phyloP scores from a whole-genome alignment of 179 eudicot species.

The Silene noctiflora region DNA sequence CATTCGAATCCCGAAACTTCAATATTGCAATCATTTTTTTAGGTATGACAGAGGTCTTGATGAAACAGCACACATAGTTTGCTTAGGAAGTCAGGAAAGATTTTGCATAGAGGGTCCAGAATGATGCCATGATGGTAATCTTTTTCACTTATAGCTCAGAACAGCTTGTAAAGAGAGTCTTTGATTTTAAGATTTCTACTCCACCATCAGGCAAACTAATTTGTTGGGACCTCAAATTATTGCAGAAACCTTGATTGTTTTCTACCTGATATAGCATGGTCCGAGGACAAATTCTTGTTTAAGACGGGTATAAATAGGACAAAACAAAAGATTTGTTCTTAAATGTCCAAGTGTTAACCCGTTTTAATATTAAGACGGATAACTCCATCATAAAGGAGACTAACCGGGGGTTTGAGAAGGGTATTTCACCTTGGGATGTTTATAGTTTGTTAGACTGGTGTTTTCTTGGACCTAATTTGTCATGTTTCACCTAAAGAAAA shows the following conservation, averaged over 20 bases:
- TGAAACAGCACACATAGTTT: constrained; percentile 28
- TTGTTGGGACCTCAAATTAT: neutral
- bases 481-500: neutral
- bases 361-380: no score
- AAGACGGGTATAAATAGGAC: no score
- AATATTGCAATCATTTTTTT: neutral
- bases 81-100: constrained; percentile 48
- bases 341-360: no score
- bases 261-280: neutral
- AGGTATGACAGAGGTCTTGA: constrained; percentile 21
- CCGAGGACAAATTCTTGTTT: no score
- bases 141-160: constrained; percentile 20
- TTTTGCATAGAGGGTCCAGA: constrained; percentile 8
- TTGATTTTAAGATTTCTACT: constrained; percentile 26
- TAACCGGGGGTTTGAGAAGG: neutral
- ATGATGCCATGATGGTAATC: constrained; percentile 13
- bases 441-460: neutral
- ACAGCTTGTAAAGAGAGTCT: constrained; percentile 24
- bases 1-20: neutral
- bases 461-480: constrained; percentile 11
- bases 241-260: neutral
- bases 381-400: no score
- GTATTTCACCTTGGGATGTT: neutral
- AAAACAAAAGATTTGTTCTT: no score
- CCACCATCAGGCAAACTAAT: constrained; percentile 11